Evolutionary conservation across 306 rosid species (phyloP).

Genomic region (Dryas octopetala): DNA sequence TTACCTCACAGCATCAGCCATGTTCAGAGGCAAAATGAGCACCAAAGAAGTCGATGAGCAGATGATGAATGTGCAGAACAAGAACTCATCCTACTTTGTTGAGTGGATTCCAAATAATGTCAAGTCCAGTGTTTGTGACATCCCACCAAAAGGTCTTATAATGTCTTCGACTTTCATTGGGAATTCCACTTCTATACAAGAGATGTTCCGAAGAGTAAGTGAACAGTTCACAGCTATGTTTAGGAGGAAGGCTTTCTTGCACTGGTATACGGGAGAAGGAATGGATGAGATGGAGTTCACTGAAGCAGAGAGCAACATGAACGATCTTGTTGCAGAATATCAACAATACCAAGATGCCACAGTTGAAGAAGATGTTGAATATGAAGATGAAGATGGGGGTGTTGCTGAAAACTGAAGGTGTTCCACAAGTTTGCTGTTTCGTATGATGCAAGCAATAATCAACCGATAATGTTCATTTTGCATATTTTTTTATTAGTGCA

Average conservation of each 20-base stretch:
- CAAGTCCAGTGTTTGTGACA: slow-evolving; percentile 75
- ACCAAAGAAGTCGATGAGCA: slow-evolving; percentile 68
- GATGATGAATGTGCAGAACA: slow-evolving; percentile 67
- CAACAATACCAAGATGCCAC: slow-evolving; percentile 77
- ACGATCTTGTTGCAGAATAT: slow-evolving; percentile 76
- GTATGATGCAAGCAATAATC: slow-evolving; percentile 29
- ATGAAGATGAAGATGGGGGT: slow-evolving; percentile 39
- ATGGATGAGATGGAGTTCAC: slow-evolving; percentile 80
- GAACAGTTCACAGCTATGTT: slow-evolving; percentile 83
- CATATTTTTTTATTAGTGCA: background rate
- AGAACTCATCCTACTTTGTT: slow-evolving; percentile 66
- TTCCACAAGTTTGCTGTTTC: slow-evolving; percentile 29
- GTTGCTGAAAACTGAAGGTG: slow-evolving; percentile 42
- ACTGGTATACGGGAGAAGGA: slow-evolving; percentile 78
- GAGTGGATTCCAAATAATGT: slow-evolving; percentile 86
- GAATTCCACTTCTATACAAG: slow-evolving; percentile 75
- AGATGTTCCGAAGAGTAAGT: slow-evolving; percentile 77
- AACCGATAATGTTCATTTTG: slow-evolving; percentile 14
- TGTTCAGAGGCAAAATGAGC: slow-evolving; percentile 75
- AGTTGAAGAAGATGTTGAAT: slow-evolving; percentile 42
- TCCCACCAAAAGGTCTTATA: slow-evolving; percentile 58
- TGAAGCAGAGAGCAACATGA: slow-evolving; percentile 78
- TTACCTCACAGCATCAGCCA: slow-evolving; percentile 72
- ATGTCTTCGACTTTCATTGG: slow-evolving; percentile 76
- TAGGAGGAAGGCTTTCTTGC: slow-evolving; percentile 86